Base-by-base conservation (phyloP, 78 protist species). In the Isochrysis galbana region DNA sequence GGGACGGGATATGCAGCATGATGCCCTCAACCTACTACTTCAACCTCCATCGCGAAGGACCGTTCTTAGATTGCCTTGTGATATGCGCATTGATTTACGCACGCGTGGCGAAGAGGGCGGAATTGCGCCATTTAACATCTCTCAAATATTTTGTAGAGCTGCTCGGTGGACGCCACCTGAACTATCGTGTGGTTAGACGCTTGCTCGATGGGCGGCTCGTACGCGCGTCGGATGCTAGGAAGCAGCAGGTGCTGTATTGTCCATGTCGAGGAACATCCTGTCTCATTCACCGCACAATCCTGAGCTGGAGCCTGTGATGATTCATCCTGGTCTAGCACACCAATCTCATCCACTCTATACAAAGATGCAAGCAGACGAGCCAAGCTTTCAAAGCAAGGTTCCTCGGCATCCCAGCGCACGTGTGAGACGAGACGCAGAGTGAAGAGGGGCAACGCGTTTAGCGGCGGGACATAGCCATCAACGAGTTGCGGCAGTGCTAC, bases 81-180 rank as follows among this genome's bases (percentile, higher is more conserved):
- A n/a, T n/a, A n/a, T n/a, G n/a, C n/a, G n/a, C n/a, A n/a, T n/a
- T n/a, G n/a, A n/a, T n/a, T n/a, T n/a, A n/a, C n/a, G n/a, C n/a
- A n/a, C n/a, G n/a, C n/a, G n/a, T n/a, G n/a, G n/a, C n/a, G n/a
- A n/a, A n/a, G n/a, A n/a, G n/a, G n/a, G n/a, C n/a, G n/a, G n/a
- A n/a, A n/a, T n/a, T n/a, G n/a, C n/a, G n/a, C n/a, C n/a, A 51
- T 7, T 51, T 90, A 97, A 82, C 98, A 97, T 51, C 98, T 51
- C 89, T 97, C 98, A 70, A 97, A 97, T 0, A 97, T 96, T 41
- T 93, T 94, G 55, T 96, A 97, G 78, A 97, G 90, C 67, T 78
- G 91, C 44, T 94, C 93, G 25, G 96, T 77, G n/a, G 91, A 39
- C 14, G 97, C 96, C 47, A 96, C 93, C 93, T 96, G 95, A 42